Evolutionary conservation across 441 rosid genomes (phyloP).

Genomic region (Sinapis alba): DNA sequence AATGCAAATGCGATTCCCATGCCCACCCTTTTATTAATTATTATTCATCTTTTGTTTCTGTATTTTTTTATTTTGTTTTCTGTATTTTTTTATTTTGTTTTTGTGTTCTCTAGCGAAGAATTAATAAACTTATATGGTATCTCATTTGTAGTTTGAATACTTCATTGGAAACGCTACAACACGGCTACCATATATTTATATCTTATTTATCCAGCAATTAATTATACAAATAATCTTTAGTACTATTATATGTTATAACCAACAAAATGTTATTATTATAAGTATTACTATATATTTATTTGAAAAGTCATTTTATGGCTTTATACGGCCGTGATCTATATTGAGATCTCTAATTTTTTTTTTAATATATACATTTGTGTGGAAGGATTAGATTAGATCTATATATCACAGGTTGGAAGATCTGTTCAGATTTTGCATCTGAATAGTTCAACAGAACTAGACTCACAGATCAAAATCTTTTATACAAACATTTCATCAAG

Average conservation of each 20-base stretch:
- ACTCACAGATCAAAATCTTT: slow-evolving; percentile 5
- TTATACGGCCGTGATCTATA: slow-evolving; percentile 27
- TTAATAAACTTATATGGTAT: slow-evolving; percentile 8
- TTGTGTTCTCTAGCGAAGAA: slow-evolving; percentile 19
- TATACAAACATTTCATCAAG: neutral
- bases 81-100: slow-evolving; percentile 18
- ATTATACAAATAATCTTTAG: slow-evolving; percentile 2
- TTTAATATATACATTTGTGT: neutral
- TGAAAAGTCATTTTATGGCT: slow-evolving; percentile 39
- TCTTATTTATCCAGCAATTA: slow-evolving; percentile 1
- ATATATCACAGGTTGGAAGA: slow-evolving; percentile 39
- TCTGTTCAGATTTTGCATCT: slow-evolving; percentile 39
- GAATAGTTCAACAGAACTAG: slow-evolving; percentile 28
- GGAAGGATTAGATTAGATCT: slow-evolving; percentile 36
- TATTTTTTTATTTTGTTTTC: slow-evolving; percentile 12
- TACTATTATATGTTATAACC: neutral
- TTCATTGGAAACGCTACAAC: slow-evolving; percentile 26
- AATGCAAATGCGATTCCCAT: slow-evolving; percentile 41
- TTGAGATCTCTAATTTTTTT: slow-evolving; percentile 16
- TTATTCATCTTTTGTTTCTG: slow-evolving; percentile 13
- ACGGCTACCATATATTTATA: neutral
- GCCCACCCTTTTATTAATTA: slow-evolving; percentile 18
- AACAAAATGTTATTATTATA: neutral
- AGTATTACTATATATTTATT: neutral
- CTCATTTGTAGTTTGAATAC: slow-evolving; percentile 28